Evolutionary conservation across 805 yeast species (phyloP).

Genomic region (Komagataella mondaviorum): DNA sequence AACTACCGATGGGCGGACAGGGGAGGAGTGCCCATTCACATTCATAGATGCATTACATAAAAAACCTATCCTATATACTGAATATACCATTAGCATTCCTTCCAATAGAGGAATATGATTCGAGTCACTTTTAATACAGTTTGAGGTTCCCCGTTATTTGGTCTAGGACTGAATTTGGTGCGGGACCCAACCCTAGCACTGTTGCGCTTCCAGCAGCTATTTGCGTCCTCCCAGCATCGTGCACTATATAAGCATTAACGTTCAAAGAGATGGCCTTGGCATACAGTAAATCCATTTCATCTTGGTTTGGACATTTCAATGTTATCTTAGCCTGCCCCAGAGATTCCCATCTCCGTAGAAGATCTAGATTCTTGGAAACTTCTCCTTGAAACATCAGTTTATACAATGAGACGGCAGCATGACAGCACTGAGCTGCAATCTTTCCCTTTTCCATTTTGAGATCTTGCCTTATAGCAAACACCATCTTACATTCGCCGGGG

Average conservation of each 20-base stretch:
- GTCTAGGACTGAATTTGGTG: conserved; percentile 72
- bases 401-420: conserved; percentile 90
- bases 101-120: not conserved
- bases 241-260: conserved; percentile 68
- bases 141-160: conserved; percentile 70
- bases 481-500: conserved; percentile 79
- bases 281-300: conserved; percentile 61
- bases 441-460: conserved; percentile 90
- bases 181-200: conserved; percentile 95
- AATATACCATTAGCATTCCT: not conserved
- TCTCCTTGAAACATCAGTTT: conserved; percentile 45
- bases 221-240: conserved; percentile 96
- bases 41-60: not conserved
- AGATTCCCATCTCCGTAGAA: conserved; percentile 64
- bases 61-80: not conserved
- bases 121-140: conserved; percentile 33
- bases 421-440: conserved; percentile 95
- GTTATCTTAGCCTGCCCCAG: conserved; percentile 93
- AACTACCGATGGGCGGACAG: not conserved
- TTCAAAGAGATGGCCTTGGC: conserved; percentile 74
- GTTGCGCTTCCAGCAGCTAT: conserved; percentile 94
- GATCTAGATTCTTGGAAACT: conserved; percentile 42
- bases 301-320: conserved; percentile 55
- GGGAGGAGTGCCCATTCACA: not conserved
- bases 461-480: conserved; percentile 78